Base-by-base conservation (phyloP, 169 alveolate genomes). In the Miamiensis avidus region DNA sequence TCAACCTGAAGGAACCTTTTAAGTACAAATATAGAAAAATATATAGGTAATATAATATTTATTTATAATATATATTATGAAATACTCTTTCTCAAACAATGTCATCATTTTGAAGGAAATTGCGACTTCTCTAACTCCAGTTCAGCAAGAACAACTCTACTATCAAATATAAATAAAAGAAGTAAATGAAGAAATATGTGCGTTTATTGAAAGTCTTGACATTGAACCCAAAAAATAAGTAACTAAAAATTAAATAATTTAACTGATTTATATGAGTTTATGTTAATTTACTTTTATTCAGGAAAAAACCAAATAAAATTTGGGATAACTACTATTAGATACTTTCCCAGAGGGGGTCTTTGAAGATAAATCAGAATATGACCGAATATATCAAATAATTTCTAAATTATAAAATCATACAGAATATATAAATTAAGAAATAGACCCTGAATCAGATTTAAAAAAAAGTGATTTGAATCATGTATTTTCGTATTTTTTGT, bases 1-100 rank as follows among this genome's bases (percentile, higher is more conserved):
- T 20, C 69, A 49, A 11, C 69, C 69, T 11, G 69, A 4, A 11
- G 69, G 79, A 88, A 92, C 11, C 94, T 49, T 49, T 20, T 49
- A 49, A 49, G 20, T 49, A 49, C 69, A 49, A 49, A 49, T 49
- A 11, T 11, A 4, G 4, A 49, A 49, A 49, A 49, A 49, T 49
- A 11, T 49, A 49, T 49, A 49, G 20, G 84, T 79, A 77, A 33
- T 34, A 76, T 1, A 65, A 0, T 0, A 26, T 1, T 0, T 33
- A 29, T 27, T 11, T 29, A 20, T 77, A 16, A 27, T 20, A 33
- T 31, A 6, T 77, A 32, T 15, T 25, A 69, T 33, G 28, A 29
- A 29, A 33, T 33, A 28, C 0, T 25, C 20, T 31, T 33, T 16
- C 4, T 25, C 0, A 25, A 16, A 0, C 28, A 25, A 27, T 77